Evolutionary conservation across 768 basidiomycete genomes (phyloP), one percentile per base, ranked within the genome.

Genomic region (Coprinopsis cinerea): DNA sequence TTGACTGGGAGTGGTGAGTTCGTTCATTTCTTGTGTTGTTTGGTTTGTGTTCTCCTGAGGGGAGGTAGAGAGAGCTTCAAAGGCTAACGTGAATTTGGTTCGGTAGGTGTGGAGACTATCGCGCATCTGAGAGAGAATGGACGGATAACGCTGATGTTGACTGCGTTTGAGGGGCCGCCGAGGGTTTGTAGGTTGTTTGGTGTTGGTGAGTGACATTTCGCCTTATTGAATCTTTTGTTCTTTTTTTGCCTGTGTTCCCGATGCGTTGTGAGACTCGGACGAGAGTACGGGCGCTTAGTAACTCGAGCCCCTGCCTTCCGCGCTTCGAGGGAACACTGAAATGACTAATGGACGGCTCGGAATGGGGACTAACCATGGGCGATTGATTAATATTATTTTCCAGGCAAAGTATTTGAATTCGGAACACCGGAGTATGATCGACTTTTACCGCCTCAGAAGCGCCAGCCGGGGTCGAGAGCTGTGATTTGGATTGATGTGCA

Each of bases 51-150:
- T 32, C 36, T 17, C 17, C 17, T 39, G 6, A 39, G 6, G n/a
- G n/a, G n/a, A n/a, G n/a, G n/a, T n/a, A n/a, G n/a, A n/a, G n/a
- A n/a, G n/a, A n/a, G n/a, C n/a, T n/a, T n/a, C n/a, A n/a, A n/a
- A n/a, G n/a, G n/a, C 30, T 39, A 10, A 18, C 17, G n/a, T n/a
- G n/a, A n/a, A n/a, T n/a, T n/a, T n/a, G n/a, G n/a, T n/a, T n/a
- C 41, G 17, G 9, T 17, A 43, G 41, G 41, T 7, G 41, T 43
- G 9, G 41, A 43, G 23, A 43, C 41, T 0, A 73, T 82, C 37
- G 67, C 82, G 1, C 82, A 84, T 55, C 44, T 83, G 24, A 71
- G 76, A 18, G 81, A 85, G 52, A 85, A 85, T 55, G 77, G 73
- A 1, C 66, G 83, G 20, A 73, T 85, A 26, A 83, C 82, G 0